A percentile compares a stretch with the other conserved stretches of the same genome.
Conservation (phyloP, 78 protist species). For the Chrysochromulina parva region DNA sequence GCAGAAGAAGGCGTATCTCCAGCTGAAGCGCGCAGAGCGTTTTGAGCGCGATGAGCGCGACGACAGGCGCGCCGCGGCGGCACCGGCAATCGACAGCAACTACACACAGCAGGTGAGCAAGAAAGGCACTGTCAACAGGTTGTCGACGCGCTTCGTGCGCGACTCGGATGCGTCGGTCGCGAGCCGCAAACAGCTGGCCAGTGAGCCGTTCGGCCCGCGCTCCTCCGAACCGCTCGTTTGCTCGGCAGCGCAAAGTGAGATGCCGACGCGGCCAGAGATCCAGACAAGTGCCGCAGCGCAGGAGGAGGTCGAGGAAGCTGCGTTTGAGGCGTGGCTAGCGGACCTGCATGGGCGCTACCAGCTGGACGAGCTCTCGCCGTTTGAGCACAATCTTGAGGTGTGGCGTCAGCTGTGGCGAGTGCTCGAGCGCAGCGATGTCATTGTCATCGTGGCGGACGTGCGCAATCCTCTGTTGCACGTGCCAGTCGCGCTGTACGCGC, state of each 20-base stretch:
- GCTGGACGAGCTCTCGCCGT: slow-evolving; percentile 54
- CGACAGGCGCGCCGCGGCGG: neutral
- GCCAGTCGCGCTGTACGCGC: slow-evolving; percentile 55
- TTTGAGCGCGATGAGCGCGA: neutral
- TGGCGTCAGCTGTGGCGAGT: slow-evolving; percentile 91
- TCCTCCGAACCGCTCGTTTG: neutral
- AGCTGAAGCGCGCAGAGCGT: neutral
- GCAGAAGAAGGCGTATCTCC: neutral
- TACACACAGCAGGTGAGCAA: neutral
- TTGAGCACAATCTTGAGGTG: slow-evolving; percentile 85
- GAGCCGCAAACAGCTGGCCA: neutral
- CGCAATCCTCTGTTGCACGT: slow-evolving; percentile 83
- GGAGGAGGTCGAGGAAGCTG: slow-evolving; percentile 47
- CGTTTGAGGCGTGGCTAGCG: slow-evolving; percentile 53
- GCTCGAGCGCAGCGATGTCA: slow-evolving; percentile 71
- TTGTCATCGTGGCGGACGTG: slow-evolving; percentile 73
- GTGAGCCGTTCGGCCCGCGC: neutral
- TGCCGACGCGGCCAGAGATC: neutral
- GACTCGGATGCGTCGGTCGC: neutral
- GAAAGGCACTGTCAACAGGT: neutral
- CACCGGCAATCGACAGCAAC: neutral
- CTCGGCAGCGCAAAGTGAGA: neutral
- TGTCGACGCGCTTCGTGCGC: neutral
- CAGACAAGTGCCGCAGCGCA: slow-evolving; percentile 8
- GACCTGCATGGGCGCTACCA: neutral